These are phyloP conservation scores for Zizania palustris DNA, from an alignment of 202 grass and related monocot species.

Conservation along the genomic window DNA sequence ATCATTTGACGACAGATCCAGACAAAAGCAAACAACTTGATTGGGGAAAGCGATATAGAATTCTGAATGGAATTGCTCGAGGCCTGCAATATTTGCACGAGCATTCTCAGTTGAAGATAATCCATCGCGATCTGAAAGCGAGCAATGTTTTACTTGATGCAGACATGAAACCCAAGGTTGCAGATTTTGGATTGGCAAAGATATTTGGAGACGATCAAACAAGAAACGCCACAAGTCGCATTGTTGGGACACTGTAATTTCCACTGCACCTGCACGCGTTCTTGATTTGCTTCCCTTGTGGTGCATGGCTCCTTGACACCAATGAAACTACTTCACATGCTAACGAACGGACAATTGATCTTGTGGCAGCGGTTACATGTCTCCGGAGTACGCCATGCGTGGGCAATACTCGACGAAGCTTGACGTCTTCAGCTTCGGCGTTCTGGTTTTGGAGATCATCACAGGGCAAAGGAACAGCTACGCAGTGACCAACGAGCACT, in stretches of 20 bases:
- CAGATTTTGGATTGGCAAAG: conserved; percentile 59
- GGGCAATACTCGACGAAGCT: conserved; percentile 50
- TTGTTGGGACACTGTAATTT: conserved; percentile 61
- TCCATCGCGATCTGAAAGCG: conserved; percentile 60
- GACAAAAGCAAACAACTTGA: conserved; percentile 23
- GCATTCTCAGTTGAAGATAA: conserved; percentile 52
- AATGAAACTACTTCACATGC: background rate
- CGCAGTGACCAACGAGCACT: background rate
- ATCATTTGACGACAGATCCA: conserved; percentile 33
- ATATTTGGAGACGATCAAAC: conserved; percentile 47
- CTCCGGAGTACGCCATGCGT: conserved; percentile 55
- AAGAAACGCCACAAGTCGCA: conserved; percentile 35
- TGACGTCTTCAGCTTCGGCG: conserved; percentile 56
- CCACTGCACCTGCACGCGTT: background rate
- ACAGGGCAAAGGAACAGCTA: conserved; percentile 51
- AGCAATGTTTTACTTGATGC: conserved; percentile 57
- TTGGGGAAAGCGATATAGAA: conserved; percentile 45
- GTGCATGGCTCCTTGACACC: background rate
- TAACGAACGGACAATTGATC: background rate
- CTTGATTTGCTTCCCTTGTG: background rate
- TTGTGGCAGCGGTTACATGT: conserved; percentile 48
- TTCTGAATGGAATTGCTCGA: conserved; percentile 53
- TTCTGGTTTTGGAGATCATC: conserved; percentile 53
- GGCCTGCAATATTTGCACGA: conserved; percentile 60
- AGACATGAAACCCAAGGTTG: conserved; percentile 61